These are phyloP conservation scores for Pseudomicrostroma phylloplanum DNA, from an alignment of 1,284 basidiomycete genomes.

Conservation along the genomic window DNA sequence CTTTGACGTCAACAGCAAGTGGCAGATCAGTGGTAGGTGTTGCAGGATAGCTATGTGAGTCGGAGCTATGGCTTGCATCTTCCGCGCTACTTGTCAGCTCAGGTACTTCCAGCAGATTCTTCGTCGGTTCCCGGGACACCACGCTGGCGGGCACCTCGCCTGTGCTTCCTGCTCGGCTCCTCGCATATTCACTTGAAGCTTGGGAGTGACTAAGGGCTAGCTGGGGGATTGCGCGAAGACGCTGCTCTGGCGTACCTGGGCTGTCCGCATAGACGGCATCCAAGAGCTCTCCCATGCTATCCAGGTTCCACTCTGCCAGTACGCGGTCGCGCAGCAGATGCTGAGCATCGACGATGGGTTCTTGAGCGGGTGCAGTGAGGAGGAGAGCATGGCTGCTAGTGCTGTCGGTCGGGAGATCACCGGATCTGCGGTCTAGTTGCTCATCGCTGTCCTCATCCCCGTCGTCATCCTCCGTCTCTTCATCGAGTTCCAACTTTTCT, in stretches of 20 bases:
- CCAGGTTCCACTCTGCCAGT: slow-evolving; percentile 17
- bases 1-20: not conserved
- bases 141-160: not conserved
- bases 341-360: not conserved
- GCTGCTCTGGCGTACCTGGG: not conserved
- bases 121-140: not conserved
- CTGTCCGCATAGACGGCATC: slow-evolving; percentile 17
- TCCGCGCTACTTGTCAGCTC: too few species aligned
- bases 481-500: slow-evolving; percentile 14
- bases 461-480: slow-evolving; percentile 14
- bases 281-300: slow-evolving; percentile 21
- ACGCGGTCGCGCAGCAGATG: slow-evolving; percentile 22
- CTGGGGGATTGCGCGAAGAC: not conserved
- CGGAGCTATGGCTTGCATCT: too few species aligned
- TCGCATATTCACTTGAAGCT: too few species aligned
- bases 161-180: too few species aligned
- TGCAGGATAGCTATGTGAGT: not conserved
- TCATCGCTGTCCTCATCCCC: slow-evolving; percentile 7
- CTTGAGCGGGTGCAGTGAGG: not conserved
- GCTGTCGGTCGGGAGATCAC: not conserved
- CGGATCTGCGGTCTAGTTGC: not conserved
- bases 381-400: not conserved
- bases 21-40: not conserved
- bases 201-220: too few species aligned
- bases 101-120: not conserved